Evolutionary conservation across 2,329 filamentous ascomycete genomes (phyloP), one percentile per base, ranked within the genome.

Genomic region (Fusarium xyrophilum): DNA sequence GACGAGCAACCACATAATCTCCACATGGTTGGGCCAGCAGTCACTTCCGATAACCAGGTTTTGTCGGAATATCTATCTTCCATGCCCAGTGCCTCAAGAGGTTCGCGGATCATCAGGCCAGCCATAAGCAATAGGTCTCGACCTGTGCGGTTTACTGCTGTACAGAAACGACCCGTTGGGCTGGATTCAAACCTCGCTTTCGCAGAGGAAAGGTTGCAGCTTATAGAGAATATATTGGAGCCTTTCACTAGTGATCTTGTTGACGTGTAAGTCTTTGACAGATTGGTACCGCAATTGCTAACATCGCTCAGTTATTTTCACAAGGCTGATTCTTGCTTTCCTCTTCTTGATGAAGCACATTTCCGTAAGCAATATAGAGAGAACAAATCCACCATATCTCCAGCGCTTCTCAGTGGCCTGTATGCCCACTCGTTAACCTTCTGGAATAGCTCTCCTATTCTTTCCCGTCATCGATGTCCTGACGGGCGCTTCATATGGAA

Each of bases 401-500:
- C 86, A 0, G 84, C 86, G 4, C 76, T 90, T 25, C 71, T 89
- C 6, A 84, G 85, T 40, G 84, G 84, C 59, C 75, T 90, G 3
- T 87, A 88, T 68, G 87, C 86, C 0, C 84, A 87, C 70, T 83
- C 84, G 1, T 74, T 88, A 6, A 81, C 86, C 6, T 88, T 86
- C 69, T 90, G 88, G 87, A 80, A 81, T 28, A 81, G 82, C 54
- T 83, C 82, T 1, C 79, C 79, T 0, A 75, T 79, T 7, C 73
- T 85, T 6, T 76, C 78, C 7, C 76, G 76, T 8, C 81, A 85
- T 60, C 81, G 83, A 7, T 80, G 83, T 48, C 87, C 87, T 0
- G 87, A 90, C 70, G 80, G 82, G 40, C 83, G 86, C 44, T 89
- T 87, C 72, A 83, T 87, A 12, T 88, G 88, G 82, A 89, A 89